Percentiles rank a stretch among this genome's conserved stretches.
phyloP scores from a whole-genome alignment of 139 green algal genomes.

The Microglena sp. region DNA sequence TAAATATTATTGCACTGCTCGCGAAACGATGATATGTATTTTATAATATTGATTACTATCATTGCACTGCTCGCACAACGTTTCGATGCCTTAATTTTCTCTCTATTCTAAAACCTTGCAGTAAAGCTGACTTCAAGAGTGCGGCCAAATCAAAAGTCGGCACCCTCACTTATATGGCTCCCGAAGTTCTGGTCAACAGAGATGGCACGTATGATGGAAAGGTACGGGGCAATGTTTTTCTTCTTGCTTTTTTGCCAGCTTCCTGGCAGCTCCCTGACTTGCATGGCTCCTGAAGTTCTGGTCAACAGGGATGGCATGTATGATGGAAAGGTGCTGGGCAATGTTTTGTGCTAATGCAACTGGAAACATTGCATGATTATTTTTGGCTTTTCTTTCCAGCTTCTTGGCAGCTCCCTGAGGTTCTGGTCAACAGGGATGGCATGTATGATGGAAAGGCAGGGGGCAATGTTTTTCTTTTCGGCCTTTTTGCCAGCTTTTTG shows the following conservation, averaged over 20 bases:
- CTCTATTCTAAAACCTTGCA: no score
- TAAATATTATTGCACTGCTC: no score
- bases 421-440: slow-evolving; percentile 50
- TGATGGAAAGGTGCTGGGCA: slow-evolving; percentile 69
- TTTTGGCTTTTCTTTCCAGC: no score
- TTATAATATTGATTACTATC: no score
- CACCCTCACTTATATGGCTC: slow-evolving; percentile 66
- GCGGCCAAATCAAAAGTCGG: slow-evolving; percentile 31
- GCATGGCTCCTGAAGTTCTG: slow-evolving; percentile 91
- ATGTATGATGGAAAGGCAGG: slow-evolving; percentile 78
- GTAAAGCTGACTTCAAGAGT: slow-evolving; percentile 28
- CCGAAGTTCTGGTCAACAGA: slow-evolving; percentile 75
- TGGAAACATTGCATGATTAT: no score
- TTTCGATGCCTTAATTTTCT: no score
- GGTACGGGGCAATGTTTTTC: slow-evolving; percentile 50
- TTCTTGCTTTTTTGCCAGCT: slow-evolving; percentile 9
- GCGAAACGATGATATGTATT: no score
- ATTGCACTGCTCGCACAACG: no score
- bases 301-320: slow-evolving; percentile 70
- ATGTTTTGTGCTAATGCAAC: no score
- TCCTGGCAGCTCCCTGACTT: neutral
- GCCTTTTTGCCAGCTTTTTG: neutral
- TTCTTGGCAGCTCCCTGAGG: no score
- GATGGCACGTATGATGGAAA: slow-evolving; percentile 80
- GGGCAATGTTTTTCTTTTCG: slow-evolving; percentile 46